phyloP scores from a whole-genome alignment of 805 yeast species.

The Spathaspora hagerdaliae region DNA sequence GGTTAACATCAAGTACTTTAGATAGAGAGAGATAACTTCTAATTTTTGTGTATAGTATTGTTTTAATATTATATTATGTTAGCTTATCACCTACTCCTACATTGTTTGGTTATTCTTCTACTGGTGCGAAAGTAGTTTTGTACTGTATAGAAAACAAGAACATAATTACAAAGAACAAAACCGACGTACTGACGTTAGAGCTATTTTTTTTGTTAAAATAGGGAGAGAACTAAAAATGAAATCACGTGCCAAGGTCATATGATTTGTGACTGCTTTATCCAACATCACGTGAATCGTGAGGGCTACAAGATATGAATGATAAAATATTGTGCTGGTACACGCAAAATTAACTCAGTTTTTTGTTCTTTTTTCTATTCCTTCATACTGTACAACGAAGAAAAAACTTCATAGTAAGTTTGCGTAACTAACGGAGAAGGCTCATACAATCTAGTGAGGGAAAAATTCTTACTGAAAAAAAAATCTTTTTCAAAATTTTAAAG shows the following conservation, averaged over 20 bases:
- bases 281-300: conserved; percentile 1
- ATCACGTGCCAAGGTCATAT: conserved; percentile 1
- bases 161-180: too few relatives aligned
- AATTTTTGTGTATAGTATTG: neutral
- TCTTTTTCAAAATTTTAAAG: conserved; percentile 6
- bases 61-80: neutral
- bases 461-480: conserved; percentile 5
- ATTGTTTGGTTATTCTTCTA: too few relatives aligned
- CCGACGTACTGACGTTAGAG: too few relatives aligned
- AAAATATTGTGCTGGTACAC: neutral
- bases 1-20: conserved; percentile 33
- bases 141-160: too few relatives aligned
- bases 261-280: conserved; percentile 7
- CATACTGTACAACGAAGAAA: neutral
- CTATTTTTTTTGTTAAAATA: too few relatives aligned
- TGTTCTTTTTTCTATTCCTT: neutral
- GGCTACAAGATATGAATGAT: neutral
- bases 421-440: neutral
- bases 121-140: too few relatives aligned
- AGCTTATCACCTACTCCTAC: neutral
- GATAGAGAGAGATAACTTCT: neutral
- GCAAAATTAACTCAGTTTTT: neutral
- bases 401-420: too few relatives aligned
- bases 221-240: neutral
- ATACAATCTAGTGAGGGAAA: neutral